Conservation (phyloP, 441 rosid species). For the Rhodomyrtus psidioides region DNA sequence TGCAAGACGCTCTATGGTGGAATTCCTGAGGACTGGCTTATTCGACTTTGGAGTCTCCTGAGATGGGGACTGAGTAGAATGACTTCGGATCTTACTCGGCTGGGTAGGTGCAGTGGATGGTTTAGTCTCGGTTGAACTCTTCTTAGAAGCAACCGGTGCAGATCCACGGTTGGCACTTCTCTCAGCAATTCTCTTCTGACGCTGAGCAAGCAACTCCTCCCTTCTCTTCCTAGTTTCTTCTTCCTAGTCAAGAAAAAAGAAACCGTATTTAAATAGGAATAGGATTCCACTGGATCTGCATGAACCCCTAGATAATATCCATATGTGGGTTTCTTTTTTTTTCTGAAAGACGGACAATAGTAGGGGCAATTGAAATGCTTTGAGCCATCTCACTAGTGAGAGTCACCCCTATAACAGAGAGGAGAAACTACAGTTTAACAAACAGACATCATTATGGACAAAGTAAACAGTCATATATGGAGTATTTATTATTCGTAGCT, state of each 20-base stretch:
- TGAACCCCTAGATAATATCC: background rate
- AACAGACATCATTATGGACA: background rate
- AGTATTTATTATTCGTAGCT: background rate
- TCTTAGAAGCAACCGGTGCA: slow-evolving; percentile 24
- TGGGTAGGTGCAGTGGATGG: slow-evolving; percentile 15
- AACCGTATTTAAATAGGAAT: background rate
- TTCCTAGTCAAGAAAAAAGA: slow-evolving; percentile 38
- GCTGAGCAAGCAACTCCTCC: slow-evolving; percentile 64
- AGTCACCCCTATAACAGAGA: background rate
- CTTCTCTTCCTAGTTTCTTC: slow-evolving; percentile 71
- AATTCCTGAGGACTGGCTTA: slow-evolving; percentile 56
- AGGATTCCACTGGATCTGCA: background rate
- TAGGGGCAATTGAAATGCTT: background rate
- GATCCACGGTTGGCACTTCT: slow-evolving; percentile 47
- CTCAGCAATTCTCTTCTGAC: slow-evolving; percentile 91
- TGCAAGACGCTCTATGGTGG: slow-evolving; percentile 90
- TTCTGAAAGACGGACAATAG: background rate
- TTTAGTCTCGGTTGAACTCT: slow-evolving; percentile 22
- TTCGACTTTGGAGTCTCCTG: slow-evolving; percentile 31
- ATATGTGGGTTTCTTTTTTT: background rate
- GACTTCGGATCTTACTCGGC: slow-evolving; percentile 29
- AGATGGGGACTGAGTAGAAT: slow-evolving; percentile 10
- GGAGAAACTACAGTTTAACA: background rate
- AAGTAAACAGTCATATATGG: background rate
- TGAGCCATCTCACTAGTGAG: background rate